Evolutionary conservation across 768 basidiomycete species (phyloP).

Genomic region (Daedalea quercina): DNA sequence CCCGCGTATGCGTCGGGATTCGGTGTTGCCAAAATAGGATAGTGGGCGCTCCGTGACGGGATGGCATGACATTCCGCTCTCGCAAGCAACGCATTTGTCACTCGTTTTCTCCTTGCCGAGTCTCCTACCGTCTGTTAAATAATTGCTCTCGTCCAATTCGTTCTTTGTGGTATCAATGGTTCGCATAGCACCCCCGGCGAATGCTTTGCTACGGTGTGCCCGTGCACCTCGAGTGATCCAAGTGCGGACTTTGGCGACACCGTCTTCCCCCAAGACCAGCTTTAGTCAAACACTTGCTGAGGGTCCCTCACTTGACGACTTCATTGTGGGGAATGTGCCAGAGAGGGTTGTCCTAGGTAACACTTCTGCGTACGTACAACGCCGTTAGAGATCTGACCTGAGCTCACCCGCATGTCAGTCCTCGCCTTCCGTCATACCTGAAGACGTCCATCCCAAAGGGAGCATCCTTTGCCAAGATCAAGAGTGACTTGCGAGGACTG

Average conservation of each 20-base stretch:
- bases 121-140: too few species aligned
- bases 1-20: too few species aligned
- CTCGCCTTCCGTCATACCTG: constrained; percentile 79
- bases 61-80: not conserved
- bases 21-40: not conserved
- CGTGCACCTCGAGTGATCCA: constrained; percentile 14
- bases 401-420: constrained; percentile 35
- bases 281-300: constrained; percentile 49
- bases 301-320: constrained; percentile 78
- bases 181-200: not conserved
- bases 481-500: constrained; percentile 90
- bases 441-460: constrained; percentile 93
- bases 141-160: too few species aligned
- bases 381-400: not conserved
- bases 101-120: not conserved
- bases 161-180: too few species aligned
- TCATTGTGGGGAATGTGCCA: constrained; percentile 54
- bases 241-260: constrained; percentile 40
- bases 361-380: constrained; percentile 47
- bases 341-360: constrained; percentile 69
- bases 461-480: constrained; percentile 83
- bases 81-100: not conserved
- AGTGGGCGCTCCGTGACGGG: constrained; percentile 10
- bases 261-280: constrained; percentile 34
- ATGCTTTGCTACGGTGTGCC: constrained; percentile 9